phyloP scores from a whole-genome alignment of 805 yeast species.

The Sugiyamaella marilandica region DNA sequence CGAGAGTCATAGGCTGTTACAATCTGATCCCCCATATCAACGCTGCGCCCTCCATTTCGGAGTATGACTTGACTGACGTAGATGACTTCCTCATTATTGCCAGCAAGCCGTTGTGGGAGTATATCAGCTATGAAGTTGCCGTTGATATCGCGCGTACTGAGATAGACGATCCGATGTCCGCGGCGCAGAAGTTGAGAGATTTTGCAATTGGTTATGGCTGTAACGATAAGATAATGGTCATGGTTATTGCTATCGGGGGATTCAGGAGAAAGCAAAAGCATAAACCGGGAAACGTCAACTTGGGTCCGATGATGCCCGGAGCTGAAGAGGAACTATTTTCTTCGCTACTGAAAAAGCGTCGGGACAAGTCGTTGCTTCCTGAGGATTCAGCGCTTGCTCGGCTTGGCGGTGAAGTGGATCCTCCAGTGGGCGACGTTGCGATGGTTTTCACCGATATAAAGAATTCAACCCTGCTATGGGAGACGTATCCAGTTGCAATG shows the following conservation, averaged over 20 bases:
- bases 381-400: slow-evolving; percentile 79
- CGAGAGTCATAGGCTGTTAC: slow-evolving; percentile 90
- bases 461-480: slow-evolving; percentile 92
- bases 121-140: slow-evolving; percentile 73
- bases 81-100: slow-evolving; percentile 86
- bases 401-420: slow-evolving; percentile 77
- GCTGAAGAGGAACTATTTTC: slow-evolving; percentile 32
- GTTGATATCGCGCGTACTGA: slow-evolving; percentile 85
- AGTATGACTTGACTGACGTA: slow-evolving; percentile 53
- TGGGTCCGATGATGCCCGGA: slow-evolving; percentile 10
- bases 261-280: slow-evolving; percentile 15
- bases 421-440: slow-evolving; percentile 92
- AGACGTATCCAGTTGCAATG: slow-evolving; percentile 88
- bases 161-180: slow-evolving; percentile 71
- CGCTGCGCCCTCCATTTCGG: slow-evolving; percentile 77
- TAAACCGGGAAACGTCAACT: slow-evolving; percentile 8
- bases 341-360: slow-evolving; percentile 36
- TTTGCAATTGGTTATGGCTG: slow-evolving; percentile 93
- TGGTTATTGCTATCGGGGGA: slow-evolving; percentile 59
- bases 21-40: slow-evolving; percentile 81
- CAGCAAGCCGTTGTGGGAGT: slow-evolving; percentile 80
- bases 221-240: slow-evolving; percentile 68
- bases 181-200: slow-evolving; percentile 90
- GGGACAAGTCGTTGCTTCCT: slow-evolving; percentile 48
- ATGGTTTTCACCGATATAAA: slow-evolving; percentile 97